phyloP scores from a whole-genome alignment of 768 basidiomycete genomes.

The Mycena indigotica region DNA sequence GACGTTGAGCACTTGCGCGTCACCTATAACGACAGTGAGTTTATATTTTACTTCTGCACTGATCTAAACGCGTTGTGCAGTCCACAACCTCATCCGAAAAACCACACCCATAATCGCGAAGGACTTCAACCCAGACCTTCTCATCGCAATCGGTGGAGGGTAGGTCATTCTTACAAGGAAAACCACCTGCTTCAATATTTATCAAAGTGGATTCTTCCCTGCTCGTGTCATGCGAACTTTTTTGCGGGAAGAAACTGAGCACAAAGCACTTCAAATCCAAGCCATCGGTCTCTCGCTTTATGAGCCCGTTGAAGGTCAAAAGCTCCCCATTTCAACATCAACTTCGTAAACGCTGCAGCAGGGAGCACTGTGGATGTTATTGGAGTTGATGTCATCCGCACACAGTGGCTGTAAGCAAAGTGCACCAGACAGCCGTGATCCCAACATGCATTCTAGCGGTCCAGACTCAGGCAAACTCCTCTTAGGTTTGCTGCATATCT shows the following conservation, averaged over 20 bases:
- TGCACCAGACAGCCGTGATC: conserved; percentile 5
- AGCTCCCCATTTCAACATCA: not conserved
- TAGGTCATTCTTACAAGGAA: conserved; percentile 56
- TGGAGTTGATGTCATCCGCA: conserved; percentile 85
- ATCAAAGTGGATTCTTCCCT: conserved; percentile 86
- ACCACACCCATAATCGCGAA: not conserved
- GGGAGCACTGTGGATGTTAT: conserved; percentile 74
- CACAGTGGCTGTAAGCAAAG: conserved; percentile 87
- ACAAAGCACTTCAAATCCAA: conserved; percentile 87
- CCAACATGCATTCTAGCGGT: conserved; percentile 43
- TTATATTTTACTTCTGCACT: not conserved
- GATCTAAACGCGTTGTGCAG: conserved; percentile 1
- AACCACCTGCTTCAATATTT: no score
- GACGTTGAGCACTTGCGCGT: conserved; percentile 62
- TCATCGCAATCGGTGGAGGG: conserved; percentile 91
- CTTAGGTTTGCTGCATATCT: conserved; percentile 55
- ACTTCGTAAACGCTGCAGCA: conserved; percentile 31
- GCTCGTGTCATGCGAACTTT: conserved; percentile 93
- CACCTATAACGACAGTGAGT: conserved; percentile 78
- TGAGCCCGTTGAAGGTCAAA: conserved; percentile 60
- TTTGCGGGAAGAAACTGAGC: conserved; percentile 67
- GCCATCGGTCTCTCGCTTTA: conserved; percentile 97
- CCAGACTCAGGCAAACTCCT: conserved; percentile 68
- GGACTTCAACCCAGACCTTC: conserved; percentile 78
- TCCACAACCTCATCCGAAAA: conserved; percentile 79